Base-by-base conservation (phyloP, 225 moss, liverwort and hornwort genomes). In the Ulota crispa region DNA sequence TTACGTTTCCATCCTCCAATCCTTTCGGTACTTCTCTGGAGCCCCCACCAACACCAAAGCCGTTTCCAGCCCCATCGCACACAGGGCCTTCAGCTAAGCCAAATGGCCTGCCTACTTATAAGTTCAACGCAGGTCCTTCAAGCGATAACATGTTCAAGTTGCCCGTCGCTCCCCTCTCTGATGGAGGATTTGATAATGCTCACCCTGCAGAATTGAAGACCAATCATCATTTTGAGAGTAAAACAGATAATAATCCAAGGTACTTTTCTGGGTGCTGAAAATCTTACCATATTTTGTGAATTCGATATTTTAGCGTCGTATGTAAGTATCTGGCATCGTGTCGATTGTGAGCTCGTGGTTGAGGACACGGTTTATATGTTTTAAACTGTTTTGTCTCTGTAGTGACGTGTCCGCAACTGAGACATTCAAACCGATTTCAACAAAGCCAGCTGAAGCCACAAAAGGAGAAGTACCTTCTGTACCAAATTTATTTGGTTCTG, bases 21-120 rank as follows among this genome's bases (percentile, higher is more conserved):
- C 64, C 84, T 39, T 82, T 85, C 47, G 88, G 92, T 26, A 71
- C 70, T 54, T 87, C 91, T 42, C 60, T 90, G 69, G 98, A 98
- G 84, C 80, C 92, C 37, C 98, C 98, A 21, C 94, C 98, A 26
- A 98, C 98, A 69, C 98, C 98, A 53, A 98, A 95, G 81, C 94
- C 94, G 26, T 94, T 95, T 87, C 91, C 95, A 23, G 91, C 93
- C 39, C 87, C 93, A 47, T 78, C 89, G 24, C 86, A 73, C 45
- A 68, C 72, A 32, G 92, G 62, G 1, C 53, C 85, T 45, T 73
- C 89, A 76, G 56, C 84, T 19, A 85, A 72, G 45, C 71, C 89
- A 43, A 87, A 80, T 47, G 83, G 88, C 23, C 21, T 71, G 34
- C 87, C 92, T 69, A 64, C 81, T 37, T 88, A 86, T 75, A 89